phyloP scores from a whole-genome alignment of 306 rosid genomes.

The Ziziphus jujuba region DNA sequence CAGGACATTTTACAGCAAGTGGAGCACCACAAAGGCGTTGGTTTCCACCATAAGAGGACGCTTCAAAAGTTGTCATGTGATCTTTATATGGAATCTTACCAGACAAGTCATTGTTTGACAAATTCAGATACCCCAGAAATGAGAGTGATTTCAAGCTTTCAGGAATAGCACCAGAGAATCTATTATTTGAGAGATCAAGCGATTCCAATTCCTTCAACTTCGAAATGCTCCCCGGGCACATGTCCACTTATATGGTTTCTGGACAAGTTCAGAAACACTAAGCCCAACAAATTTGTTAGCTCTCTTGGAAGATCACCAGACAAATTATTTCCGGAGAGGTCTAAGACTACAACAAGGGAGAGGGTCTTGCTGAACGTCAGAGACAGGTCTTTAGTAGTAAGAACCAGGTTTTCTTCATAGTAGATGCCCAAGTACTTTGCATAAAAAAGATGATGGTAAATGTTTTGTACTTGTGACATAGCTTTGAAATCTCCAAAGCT shows the following conservation, averaged over 20 bases:
- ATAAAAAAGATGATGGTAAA: slow-evolving; percentile 1
- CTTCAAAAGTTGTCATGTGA: neutral
- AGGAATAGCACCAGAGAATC: slow-evolving; percentile 33
- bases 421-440: neutral
- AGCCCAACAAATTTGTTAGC: slow-evolving; percentile 29
- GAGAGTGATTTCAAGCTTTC: slow-evolving; percentile 28
- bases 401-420: slow-evolving; percentile 15
- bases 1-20: slow-evolving; percentile 27
- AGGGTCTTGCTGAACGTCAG: slow-evolving; percentile 33
- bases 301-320: slow-evolving; percentile 31
- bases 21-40: slow-evolving; percentile 42
- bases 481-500: slow-evolving; percentile 8
- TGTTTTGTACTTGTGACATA: slow-evolving; percentile 11
- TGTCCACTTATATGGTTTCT: slow-evolving; percentile 35
- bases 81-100: too few species aligned
- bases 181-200: slow-evolving; percentile 44
- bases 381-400: slow-evolving; percentile 14
- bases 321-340: slow-evolving; percentile 42
- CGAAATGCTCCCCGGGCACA: slow-evolving; percentile 31
- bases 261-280: slow-evolving; percentile 35
- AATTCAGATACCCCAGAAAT: slow-evolving; percentile 20
- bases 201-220: slow-evolving; percentile 30
- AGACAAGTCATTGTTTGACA: too few species aligned
- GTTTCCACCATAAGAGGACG: slow-evolving; percentile 35
- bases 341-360: slow-evolving; percentile 35